These are phyloP conservation scores for Phytophthora hibernalis DNA, from an alignment of 352 stramenopile genomes.

Conservation along the genomic window DNA sequence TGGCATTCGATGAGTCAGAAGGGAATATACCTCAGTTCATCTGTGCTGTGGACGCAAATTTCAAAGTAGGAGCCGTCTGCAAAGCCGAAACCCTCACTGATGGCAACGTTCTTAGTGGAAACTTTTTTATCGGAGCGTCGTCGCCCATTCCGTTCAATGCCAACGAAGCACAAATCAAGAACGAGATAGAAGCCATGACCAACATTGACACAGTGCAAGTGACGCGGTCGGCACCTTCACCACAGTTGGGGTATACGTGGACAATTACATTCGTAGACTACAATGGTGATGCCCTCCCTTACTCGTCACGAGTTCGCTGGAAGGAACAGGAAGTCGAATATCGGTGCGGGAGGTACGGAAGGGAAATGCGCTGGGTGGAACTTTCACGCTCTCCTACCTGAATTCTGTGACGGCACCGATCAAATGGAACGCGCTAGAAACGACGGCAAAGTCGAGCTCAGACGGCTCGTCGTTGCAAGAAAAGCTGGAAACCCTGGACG, in stretches of 20 bases:
- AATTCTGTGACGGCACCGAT: conserved; percentile 37
- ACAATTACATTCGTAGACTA: conserved; percentile 82
- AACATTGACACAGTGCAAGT: conserved; percentile 74
- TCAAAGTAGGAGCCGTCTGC: conserved; percentile 43
- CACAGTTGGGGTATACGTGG: conserved; percentile 79
- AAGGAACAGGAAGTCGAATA: conserved; percentile 67
- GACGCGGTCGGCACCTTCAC: conserved; percentile 45
- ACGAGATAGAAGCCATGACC: conserved; percentile 62
- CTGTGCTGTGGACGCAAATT: conserved; percentile 55
- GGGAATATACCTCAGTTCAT: conserved; percentile 80
- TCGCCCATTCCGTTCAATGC: conserved; percentile 67
- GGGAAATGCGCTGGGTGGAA: conserved; percentile 69
- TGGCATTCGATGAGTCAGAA: conserved; percentile 74
- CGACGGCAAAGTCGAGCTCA: conserved; percentile 32
- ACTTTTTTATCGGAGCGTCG: conserved; percentile 74
- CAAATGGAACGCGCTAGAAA: conserved; percentile 44
- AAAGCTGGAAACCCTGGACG: conserved; percentile 67
- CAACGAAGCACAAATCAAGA: conserved; percentile 51
- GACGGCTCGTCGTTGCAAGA: conserved; percentile 79
- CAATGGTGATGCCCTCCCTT: conserved; percentile 70
- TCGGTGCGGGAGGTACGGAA: conserved; percentile 70
- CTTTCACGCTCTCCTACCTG: conserved; percentile 66
- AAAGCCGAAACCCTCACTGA: conserved; percentile 72
- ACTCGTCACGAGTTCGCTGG: conserved; percentile 63
- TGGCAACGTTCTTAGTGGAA: conserved; percentile 76